Evolutionary conservation across 1,284 basidiomycete species (phyloP).

Genomic region (Trichosporon sp.): DNA sequence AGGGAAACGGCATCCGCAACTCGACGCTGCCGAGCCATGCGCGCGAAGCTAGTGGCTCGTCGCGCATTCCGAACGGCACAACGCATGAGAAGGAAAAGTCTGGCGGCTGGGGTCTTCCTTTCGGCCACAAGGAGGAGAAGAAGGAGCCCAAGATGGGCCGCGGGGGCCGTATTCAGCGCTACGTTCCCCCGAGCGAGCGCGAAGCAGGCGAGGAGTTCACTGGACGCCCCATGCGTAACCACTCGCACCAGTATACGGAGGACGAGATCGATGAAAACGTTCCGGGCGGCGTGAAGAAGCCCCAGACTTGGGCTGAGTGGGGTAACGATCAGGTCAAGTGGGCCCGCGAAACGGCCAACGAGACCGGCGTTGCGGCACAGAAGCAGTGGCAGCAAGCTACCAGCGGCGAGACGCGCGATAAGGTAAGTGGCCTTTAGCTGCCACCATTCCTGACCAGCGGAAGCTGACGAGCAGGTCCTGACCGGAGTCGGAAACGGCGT

Average conservation of each 20-base stretch:
- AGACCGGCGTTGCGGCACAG: constrained; percentile 12
- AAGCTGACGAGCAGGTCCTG: constrained; percentile 26
- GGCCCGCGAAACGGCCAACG: constrained; percentile 17
- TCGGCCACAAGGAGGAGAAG: constrained; percentile 15
- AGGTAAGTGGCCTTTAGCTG: constrained; percentile 21
- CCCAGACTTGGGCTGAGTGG: constrained; percentile 27
- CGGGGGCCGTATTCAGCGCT: constrained; percentile 16
- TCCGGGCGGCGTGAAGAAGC: constrained; percentile 16
- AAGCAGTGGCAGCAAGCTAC: constrained; percentile 10
- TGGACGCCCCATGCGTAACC: constrained; percentile 12
- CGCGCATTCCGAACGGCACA: neutral
- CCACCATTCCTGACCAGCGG: too few relatives aligned
- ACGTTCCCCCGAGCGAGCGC: constrained; percentile 31
- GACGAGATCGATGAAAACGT: constrained; percentile 13
- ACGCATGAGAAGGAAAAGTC: neutral
- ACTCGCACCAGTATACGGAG: neutral
- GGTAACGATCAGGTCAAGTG: constrained; percentile 21
- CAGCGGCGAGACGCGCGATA: constrained; percentile 23
- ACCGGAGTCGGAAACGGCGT: constrained; percentile 28
- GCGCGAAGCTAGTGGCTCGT: neutral
- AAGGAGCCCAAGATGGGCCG: constrained; percentile 15
- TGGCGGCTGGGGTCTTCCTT: neutral
- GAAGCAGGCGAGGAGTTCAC: constrained; percentile 19
- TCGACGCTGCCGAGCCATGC: neutral
- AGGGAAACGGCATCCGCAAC: neutral